Base-by-base conservation (phyloP, 2,329 filamentous ascomycete genomes). In the Capronia americana region DNA sequence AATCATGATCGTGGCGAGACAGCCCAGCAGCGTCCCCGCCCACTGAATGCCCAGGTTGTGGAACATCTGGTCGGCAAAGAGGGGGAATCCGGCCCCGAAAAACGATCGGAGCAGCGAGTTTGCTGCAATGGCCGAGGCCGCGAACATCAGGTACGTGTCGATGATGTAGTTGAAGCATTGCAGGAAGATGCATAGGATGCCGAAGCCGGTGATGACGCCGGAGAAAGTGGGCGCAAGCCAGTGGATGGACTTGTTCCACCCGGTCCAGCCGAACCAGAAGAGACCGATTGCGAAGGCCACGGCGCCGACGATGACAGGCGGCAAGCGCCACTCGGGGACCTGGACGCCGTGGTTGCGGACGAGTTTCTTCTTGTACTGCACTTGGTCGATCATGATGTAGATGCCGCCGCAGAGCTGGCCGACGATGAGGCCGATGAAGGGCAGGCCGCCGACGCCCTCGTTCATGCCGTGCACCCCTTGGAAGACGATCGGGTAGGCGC, bases 401-500 rank as follows among this genome's bases (percentile, higher is more conserved):
- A 82, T 66, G 56, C 90, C 91, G 0, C 90, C 90, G 61, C 91
- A 78, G 14, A 94, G 66, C 75, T 92, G 86, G 57, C 92, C 92
- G 8, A 83, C 73, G 61, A 95, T 86, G 88, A 97, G 92, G 61
- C 92, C 93, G 72, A 97, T 92, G 77, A 93, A 93, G 7, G 92
- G 88, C 4, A 97, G 83, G 1, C 92, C 92, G 3, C 88, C 85
- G 20, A 91, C 78, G 63, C 93, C 93, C 1, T 84, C 74, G 34
- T 80, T 86, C 81, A 94, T 90, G 71, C 85, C 84, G 77, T 96
- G 90, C 4, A 93, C 83, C 30, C 72, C 72, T 50, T 76, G 73
- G 71, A 75, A 76, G 60, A 79, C 75, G 50, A 76, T 71, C 54
- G 75, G 75, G 66, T 75, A 75, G 57, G 72, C 75, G 59, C 73